phyloP scores from a whole-genome alignment of 192 early-diverging fungal species.

The Umbelopsis vinacea region DNA sequence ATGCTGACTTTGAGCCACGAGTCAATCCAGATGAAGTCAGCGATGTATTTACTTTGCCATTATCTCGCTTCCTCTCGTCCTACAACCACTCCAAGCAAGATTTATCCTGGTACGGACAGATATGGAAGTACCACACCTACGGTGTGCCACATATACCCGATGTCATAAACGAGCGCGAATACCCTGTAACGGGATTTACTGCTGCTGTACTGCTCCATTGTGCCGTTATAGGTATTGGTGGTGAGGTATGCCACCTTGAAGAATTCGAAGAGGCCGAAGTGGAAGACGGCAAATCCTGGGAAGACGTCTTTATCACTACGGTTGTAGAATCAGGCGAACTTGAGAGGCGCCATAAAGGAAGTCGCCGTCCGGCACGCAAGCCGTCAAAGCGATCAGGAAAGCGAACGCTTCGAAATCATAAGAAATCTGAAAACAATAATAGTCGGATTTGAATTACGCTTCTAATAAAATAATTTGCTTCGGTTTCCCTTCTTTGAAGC shows the following conservation, averaged over 20 bases:
- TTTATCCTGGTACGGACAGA: background rate
- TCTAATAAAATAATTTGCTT: too few relatives aligned
- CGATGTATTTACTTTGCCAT: background rate
- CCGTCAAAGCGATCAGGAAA: background rate
- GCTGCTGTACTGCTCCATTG: constrained; percentile 1
- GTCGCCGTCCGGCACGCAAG: background rate
- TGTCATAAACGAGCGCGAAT: background rate
- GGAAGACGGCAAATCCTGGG: background rate
- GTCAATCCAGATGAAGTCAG: constrained; percentile 13
- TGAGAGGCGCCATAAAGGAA: background rate
- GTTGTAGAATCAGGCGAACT: background rate
- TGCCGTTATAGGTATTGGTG: constrained; percentile 1
- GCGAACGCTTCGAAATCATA: background rate
- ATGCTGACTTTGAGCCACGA: background rate
- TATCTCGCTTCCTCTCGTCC: constrained; percentile 11
- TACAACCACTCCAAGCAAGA: background rate
- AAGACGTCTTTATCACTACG: background rate
- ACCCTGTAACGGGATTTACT: constrained; percentile 10
- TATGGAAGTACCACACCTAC: background rate
- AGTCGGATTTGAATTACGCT: too few relatives aligned
- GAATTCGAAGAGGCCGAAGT: background rate
- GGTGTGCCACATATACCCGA: constrained; percentile 16
- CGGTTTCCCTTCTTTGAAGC: too few relatives aligned
- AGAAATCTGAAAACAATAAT: background rate
- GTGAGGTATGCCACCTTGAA: background rate